Evolutionary conservation across 148 eudicot genomes (phyloP), one percentile per base, ranked within the genome.

Genomic region (Euryodendron excelsum): DNA sequence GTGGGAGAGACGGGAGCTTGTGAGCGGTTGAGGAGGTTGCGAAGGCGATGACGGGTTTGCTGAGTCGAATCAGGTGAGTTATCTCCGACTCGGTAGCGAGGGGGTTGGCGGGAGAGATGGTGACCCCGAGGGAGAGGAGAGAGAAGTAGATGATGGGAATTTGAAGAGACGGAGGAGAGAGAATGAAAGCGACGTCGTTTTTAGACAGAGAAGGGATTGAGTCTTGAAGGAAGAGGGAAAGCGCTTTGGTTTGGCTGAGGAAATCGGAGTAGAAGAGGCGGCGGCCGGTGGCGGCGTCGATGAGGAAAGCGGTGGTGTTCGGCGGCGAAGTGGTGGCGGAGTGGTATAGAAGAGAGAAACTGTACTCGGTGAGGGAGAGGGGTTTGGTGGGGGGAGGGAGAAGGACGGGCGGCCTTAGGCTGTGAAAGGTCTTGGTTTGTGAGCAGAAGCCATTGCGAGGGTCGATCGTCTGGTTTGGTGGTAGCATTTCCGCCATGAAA

Each of bases 111-210:
- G 97, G 93, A 0, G 97, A 89, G 27, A 89, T 76, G 39, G 76
- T 82, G 50, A 89, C 85, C 67, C 89, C 90, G 6, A 92, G 74
- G 8, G 94, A 91, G 48, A 92, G 78, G 37, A 92, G 91, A 13
- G 97, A 75, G 80, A 92, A 82, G 75, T 91, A 92, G 3, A 92
- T 78, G 11, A 92, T 82, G 1, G 97, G 97, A 25, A 92, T 27
- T 48, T 85, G 88, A 48, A 88, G 44, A 2, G 92, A 86, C 1
- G 92, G 27, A 1, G 92, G 94, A 14, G 87, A 84, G 47, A 92
- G 36, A 39, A 92, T 69, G 72, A 92, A 78, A 1, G 86, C 91
- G 44, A 84, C 87, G 66, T 82, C 77, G 52, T 77, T 77, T 17
- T 76, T 78, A 25, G 83, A 79, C 53, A 74, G 82, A 14, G 85